Evolutionary conservation across 2,329 filamentous ascomycete species (phyloP).

Genomic region (Arthrocladium fulminans): DNA sequence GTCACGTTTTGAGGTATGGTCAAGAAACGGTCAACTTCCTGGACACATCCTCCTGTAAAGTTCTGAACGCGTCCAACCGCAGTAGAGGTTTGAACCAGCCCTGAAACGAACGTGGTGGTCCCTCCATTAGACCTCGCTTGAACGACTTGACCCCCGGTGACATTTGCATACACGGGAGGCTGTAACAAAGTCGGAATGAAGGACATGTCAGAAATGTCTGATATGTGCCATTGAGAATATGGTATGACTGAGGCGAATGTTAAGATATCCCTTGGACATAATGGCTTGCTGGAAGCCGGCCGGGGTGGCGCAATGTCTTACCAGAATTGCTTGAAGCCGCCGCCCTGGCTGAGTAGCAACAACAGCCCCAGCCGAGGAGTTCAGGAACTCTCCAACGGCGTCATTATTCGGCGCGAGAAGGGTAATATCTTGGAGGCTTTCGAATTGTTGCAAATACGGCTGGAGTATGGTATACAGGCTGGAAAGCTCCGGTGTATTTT

Average conservation of each 20-base stretch:
- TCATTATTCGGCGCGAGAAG: conserved; percentile 50
- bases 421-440: conserved; percentile 43
- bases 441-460: conserved; percentile 23
- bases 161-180: conserved; percentile 45
- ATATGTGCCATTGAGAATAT: conserved; percentile 49
- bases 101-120: conserved; percentile 45
- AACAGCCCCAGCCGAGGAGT: conserved; percentile 26
- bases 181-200: conserved; percentile 44
- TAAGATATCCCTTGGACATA: too few species aligned
- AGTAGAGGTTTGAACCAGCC: conserved; percentile 41
- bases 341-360: conserved; percentile 12
- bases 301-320: too few species aligned
- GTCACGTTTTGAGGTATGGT: conserved; percentile 38
- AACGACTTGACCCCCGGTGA: conserved; percentile 52
- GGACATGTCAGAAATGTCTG: conserved; percentile 22
- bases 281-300: too few species aligned
- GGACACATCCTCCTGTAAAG: conserved; percentile 41
- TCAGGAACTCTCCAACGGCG: conserved; percentile 36
- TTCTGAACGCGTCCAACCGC: conserved; percentile 41
- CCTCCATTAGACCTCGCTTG: conserved; percentile 33
- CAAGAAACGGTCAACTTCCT: conserved; percentile 44
- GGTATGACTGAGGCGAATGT: too few species aligned
- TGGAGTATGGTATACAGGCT: conserved; percentile 17
- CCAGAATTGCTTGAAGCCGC: too few species aligned
- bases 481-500: conserved; percentile 15